Conservation (phyloP, 495 filamentous ascomycete species). For the Penicillium simplicissimum region DNA sequence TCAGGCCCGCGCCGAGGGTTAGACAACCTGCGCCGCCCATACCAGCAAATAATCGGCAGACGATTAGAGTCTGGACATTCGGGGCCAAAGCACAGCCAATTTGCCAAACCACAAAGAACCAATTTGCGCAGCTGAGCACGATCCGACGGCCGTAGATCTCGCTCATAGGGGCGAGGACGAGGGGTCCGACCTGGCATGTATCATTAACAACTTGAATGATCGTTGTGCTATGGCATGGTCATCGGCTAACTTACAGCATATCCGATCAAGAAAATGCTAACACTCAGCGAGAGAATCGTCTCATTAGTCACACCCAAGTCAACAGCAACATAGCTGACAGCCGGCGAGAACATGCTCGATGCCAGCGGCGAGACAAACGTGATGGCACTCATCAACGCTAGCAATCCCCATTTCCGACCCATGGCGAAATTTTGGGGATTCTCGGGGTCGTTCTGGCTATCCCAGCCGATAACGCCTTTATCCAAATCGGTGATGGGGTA, state of each 20-base stretch:
- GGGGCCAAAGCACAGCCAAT: slow-evolving; percentile 69
- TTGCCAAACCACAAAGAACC: slow-evolving; percentile 57
- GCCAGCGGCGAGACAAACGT: slow-evolving; percentile 55
- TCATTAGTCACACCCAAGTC: slow-evolving; percentile 63
- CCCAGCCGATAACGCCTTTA: slow-evolving; percentile 19
- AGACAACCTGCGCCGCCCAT: slow-evolving; percentile 55
- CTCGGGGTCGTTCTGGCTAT: slow-evolving; percentile 55
- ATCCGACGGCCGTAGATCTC: slow-evolving; percentile 60
- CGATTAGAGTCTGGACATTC: slow-evolving; percentile 56
- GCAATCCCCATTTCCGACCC: slow-evolving; percentile 40
- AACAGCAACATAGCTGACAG: slow-evolving; percentile 49
- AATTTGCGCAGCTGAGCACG: slow-evolving; percentile 51
- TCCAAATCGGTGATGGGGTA: slow-evolving; percentile 15
- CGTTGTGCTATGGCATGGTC: no score
- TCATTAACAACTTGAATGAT: no score
- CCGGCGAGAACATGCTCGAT: slow-evolving; percentile 73
- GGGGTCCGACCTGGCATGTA: slow-evolving; percentile 35
- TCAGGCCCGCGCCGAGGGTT: slow-evolving; percentile 51
- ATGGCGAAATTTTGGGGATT: slow-evolving; percentile 68
- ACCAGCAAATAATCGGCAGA: slow-evolving; percentile 66
- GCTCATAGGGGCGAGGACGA: slow-evolving; percentile 45
- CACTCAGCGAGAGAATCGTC: slow-evolving; percentile 50
- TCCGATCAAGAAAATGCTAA: slow-evolving; percentile 61
- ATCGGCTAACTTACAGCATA: slow-evolving; percentile 45
- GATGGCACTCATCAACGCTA: slow-evolving; percentile 38